Base-by-base conservation (phyloP, 148 eudicot genomes). In the Agrostemma githago region DNA sequence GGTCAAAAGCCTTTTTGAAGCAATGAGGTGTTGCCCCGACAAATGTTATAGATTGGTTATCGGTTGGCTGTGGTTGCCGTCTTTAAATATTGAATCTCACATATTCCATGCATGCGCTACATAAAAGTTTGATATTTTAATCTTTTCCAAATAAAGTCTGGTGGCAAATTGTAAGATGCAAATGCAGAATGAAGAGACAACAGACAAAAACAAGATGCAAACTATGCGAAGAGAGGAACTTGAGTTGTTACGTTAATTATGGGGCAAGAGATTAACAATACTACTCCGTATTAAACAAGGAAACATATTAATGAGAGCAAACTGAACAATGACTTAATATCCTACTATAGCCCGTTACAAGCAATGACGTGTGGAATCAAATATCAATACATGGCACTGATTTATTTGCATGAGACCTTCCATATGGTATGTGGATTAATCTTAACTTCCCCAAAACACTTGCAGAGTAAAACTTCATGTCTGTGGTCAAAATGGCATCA, bases 121-220 rank as follows among this genome's bases (percentile, higher is more conserved):
- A 11, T 51, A 51, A 2, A 51, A 51, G 15, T 51, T 51, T 12
- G 14, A 51, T 51, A 51, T 15, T 51, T 51, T 12, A 15, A 51
- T 51, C 15, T 51, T 51, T 51, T 51, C 4, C 3, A 46, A 51
- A 51, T 51, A 15, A 51, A 51, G 56, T 51, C 56, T 15, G 56
- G 56, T 51, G 14, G 56, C 34, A 26, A 26, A 26, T 26, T 26
- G 34, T 26, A 26, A 26, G 34, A 26, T 26, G 9, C 69, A 41
- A 20, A 66, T 39, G 51, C 69, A 66, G 5, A 15, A 41, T 66
- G 46, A 40, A 66, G 69, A 66, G 17, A 65, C 44, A 65, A 14
- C 44, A 65, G 16, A 39, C 64, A 9, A 60, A 60, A 20, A 20
- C 38, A 8, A 21, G 26, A 0, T 19, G 14, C 26, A 60, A 60